Base-by-base conservation (phyloP, 169 alveolate species). In the Plasmodium knowlesi region DNA sequence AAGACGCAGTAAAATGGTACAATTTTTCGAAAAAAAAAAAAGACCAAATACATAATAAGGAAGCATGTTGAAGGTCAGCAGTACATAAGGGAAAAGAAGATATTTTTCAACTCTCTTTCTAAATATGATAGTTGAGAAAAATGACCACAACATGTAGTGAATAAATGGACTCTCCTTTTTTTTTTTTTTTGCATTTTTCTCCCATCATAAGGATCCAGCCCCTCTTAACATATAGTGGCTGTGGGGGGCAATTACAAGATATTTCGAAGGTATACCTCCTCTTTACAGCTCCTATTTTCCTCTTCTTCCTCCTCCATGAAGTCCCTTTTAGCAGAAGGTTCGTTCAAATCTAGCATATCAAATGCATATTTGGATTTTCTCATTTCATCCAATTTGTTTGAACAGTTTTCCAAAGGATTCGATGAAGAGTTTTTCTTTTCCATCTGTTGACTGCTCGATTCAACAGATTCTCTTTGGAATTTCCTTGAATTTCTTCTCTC, bases 271-370 rank as follows among this genome's bases (percentile, higher is more conserved):
- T 53, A 89, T 53, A 89, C 94, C 94, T 89, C 89, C 39, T 88
- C 94, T 61, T 50, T 89, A 34, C 50, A 57, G 67, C 53, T 61
- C 61, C 82, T 80, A 67, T 39, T 61, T 39, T 14, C 89, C 34
- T 50, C 34, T 53, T 50, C 61, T 67, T 67, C 76, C 37, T 67
- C 76, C 37, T 67, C 39, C 76, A n/a, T 79, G 8, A 39, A 2
- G 82, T 54, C 83, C 8, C 30, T 22, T 2, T 41, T 57, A 61
- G 28, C 54, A 10, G 90, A 25, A 2, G 83, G 53, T 25, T 89
- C 89, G 57, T 43, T 89, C 54, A 79, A 89, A 73, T 89, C 88
- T 39, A 89, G 16, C 83, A 89, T 89, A 30, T 89, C 94, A 78
- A 57, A 89, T 14, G 86, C 50, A 39, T n/a, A 39, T 9, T 28